Percentiles rank a stretch among this genome's conserved stretches.
Conservation (phyloP, 2,329 filamentous ascomycete genomes). For the Sporothrix sp. region DNA sequence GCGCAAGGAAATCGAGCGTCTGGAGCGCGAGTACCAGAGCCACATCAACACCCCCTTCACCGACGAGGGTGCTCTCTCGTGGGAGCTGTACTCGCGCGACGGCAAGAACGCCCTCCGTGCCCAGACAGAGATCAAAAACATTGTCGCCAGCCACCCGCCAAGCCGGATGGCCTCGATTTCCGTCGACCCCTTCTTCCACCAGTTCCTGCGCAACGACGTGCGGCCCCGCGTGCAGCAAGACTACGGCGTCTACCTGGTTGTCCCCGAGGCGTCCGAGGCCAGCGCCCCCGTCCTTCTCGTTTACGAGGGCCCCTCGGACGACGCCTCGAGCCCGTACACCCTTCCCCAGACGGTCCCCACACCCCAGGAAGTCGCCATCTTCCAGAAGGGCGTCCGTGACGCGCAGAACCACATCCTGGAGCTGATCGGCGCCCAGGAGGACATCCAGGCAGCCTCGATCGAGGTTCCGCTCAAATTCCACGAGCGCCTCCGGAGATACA, state of each 20-base stretch:
- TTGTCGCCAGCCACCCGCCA: constrained; percentile 66
- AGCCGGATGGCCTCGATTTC: constrained; percentile 56
- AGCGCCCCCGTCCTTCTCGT: constrained; percentile 60
- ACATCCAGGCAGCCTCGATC: constrained; percentile 39
- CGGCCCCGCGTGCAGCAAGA: constrained; percentile 54
- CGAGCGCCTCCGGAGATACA: constrained; percentile 52
- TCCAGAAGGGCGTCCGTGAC: constrained; percentile 45
- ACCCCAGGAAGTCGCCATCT: constrained; percentile 40
- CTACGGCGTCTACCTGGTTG: constrained; percentile 62
- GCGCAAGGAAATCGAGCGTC: constrained; percentile 67
- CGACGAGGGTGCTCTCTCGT: constrained; percentile 60
- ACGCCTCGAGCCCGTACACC: constrained; percentile 38
- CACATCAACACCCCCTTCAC: constrained; percentile 74
- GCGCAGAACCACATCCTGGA: constrained; percentile 48
- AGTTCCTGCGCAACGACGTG: constrained; percentile 57
- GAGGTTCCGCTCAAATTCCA: constrained; percentile 55
- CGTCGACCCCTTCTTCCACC: constrained; percentile 72
- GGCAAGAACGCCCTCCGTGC: constrained; percentile 73
- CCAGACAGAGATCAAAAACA: constrained; percentile 62
- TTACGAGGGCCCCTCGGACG: constrained; percentile 51
- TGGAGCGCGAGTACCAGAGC: constrained; percentile 73
- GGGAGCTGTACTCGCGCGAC: constrained; percentile 82
- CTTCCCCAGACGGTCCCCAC: constrained; percentile 42
- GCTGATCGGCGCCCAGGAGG: constrained; percentile 49
- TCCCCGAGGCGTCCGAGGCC: constrained; percentile 53